Evolutionary conservation across 441 rosid genomes (phyloP).

Genomic region (Brassica balearica): DNA sequence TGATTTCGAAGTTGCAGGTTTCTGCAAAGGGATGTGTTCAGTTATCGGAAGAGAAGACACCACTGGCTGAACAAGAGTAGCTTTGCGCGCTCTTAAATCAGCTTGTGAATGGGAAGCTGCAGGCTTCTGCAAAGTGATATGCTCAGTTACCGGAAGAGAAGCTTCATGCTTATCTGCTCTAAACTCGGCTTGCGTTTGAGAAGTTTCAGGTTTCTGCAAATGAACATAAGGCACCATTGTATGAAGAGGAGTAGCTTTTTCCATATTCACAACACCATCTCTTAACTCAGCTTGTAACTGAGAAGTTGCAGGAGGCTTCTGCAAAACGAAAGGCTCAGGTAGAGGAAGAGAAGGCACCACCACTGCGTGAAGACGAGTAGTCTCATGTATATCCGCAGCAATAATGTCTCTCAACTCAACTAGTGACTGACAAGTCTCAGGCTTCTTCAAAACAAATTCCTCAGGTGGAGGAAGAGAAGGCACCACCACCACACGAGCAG

Average conservation of each 20-base stretch:
- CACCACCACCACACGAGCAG: not conserved
- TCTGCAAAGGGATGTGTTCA: conserved; percentile 43
- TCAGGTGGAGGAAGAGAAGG: conserved; percentile 53
- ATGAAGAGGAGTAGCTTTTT: not conserved
- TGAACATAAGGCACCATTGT: conserved; percentile 51
- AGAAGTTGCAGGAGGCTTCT: conserved; percentile 48
- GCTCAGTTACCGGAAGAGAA: conserved; percentile 34
- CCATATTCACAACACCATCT: not conserved
- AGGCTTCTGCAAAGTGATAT: conserved; percentile 41
- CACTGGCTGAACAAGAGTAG: not conserved
- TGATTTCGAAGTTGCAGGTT: conserved; percentile 35
- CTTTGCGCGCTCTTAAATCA: not conserved
- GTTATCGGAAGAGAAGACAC: conserved; percentile 42
- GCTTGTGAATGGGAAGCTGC: conserved; percentile 46
- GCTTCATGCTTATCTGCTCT: too few species aligned
- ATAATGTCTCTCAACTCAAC: conserved; percentile 21
- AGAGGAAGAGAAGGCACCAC: conserved; percentile 40
- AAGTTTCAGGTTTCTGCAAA: conserved; percentile 38
- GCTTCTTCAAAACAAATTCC: conserved; percentile 42
- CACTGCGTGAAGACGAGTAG: conserved; percentile 15
- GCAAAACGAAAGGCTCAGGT: conserved; percentile 39
- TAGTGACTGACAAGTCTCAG: conserved; percentile 47
- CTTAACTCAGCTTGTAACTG: conserved; percentile 36
- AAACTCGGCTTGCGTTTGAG: conserved; percentile 40
- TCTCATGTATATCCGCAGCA: not conserved